Percentiles rank a stretch among this genome's conserved stretches.
These are phyloP conservation scores for Cryphonectria radicalis DNA, from an alignment of 2,329 filamentous ascomycete genomes.

Conservation along the genomic window DNA sequence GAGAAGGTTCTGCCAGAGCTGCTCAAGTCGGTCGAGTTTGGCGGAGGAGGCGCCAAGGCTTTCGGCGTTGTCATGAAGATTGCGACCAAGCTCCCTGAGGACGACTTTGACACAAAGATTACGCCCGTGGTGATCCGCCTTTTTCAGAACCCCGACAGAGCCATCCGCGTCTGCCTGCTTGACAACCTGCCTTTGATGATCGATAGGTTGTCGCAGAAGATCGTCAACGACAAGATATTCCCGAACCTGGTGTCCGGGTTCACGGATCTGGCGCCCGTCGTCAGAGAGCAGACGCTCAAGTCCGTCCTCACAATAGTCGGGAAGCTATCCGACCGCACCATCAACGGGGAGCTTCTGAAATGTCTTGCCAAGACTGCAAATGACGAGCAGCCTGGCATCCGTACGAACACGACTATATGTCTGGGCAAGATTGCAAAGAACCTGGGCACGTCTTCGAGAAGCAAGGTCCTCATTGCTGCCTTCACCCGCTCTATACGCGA, in stretches of 20 bases:
- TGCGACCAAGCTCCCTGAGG: constrained; percentile 79
- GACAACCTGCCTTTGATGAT: constrained; percentile 92
- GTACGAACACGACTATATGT: constrained; percentile 98
- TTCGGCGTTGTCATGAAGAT: constrained; percentile 91
- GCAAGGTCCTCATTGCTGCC: constrained; percentile 90
- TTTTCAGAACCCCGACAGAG: constrained; percentile 89
- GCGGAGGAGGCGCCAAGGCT: constrained; percentile 90
- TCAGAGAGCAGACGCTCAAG: constrained; percentile 95
- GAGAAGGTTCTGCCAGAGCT: constrained; percentile 94
- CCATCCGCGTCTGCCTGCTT: constrained; percentile 85
- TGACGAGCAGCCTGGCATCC: constrained; percentile 94
- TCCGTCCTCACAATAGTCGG: constrained; percentile 84
- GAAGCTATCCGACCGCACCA: constrained; percentile 88
- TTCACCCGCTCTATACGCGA: constrained; percentile 89
- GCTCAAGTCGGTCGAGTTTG: constrained; percentile 98
- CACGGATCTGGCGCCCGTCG: constrained; percentile 85
- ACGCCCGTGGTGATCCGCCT: constrained; percentile 85
- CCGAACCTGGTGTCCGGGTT: constrained; percentile 95
- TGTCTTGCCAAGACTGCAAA: constrained; percentile 95
- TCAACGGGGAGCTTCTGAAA: constrained; percentile 90
- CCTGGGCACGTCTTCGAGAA: constrained; percentile 74
- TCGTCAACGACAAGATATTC: constrained; percentile 96
- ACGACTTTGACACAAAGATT: constrained; percentile 85
- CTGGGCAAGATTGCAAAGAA: constrained; percentile 94
- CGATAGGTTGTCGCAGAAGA: constrained; percentile 82